Base-by-base conservation (phyloP, 768 basidiomycete genomes). In the Cystofilobasidium macerans region DNA sequence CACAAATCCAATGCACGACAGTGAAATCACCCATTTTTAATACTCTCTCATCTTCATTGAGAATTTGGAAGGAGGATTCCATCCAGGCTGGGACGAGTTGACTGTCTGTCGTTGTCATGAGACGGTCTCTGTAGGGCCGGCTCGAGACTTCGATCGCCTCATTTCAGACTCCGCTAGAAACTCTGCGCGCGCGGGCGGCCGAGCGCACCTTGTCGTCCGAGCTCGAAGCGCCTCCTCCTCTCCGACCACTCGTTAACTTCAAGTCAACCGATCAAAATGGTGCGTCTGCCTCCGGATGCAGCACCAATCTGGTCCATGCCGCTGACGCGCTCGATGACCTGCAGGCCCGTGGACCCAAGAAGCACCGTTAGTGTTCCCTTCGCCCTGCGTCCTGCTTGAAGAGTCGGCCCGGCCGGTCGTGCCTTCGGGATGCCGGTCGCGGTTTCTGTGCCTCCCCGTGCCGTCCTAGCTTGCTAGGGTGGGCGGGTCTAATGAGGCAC, bases 261-360 rank as follows among this genome's bases (percentile, higher is more conserved):
- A 54, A 54, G 51, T 54, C 51, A 54, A 24, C 51, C 51, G 32
- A 8, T 54, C 51, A 54, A 28, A 54, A 54, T 54, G 51, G 51
- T 54, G 20, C 3, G 51, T 16, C 26, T 16, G 3, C 28, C 48
- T 6, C 51, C 4, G 4, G 13, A 8, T 30, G 3, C 28, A 26
- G 26, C 8, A 6, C 20, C 9, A 18, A 48, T 32, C 51, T 32
- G 33, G 30, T 57, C 24, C 28, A 18, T 6, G 7, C 24, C 11
- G 36, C 58, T 60, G 36, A 60, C 58, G 20, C 28, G 48, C 18
- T 54, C 30, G 33, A 42, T 20, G 24, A 3, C 22, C 33, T 20
- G 54, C 63, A 95, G 93, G 91, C 84, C 76, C 87, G 93, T 78
- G 93, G 93, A 85, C 93, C 93, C 70, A 95, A 89, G 87, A 95